phyloP scores from a whole-genome alignment of 192 early-diverging fungal species.

The Chytriomyces sp. region DNA sequence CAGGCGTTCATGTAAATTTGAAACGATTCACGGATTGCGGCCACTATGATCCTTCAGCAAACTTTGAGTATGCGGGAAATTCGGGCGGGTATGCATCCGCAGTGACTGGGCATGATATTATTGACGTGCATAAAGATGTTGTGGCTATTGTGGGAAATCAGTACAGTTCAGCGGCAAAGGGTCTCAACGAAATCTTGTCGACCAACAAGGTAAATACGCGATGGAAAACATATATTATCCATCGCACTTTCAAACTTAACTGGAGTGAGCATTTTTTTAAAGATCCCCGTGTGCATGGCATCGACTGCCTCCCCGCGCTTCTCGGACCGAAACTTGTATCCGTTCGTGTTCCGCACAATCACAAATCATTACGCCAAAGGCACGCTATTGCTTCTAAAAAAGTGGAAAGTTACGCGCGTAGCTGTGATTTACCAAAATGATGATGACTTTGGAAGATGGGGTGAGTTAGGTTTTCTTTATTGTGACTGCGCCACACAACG shows the following conservation, averaged over 20 bases:
- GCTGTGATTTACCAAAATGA: conserved; percentile 25
- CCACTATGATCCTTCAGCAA: background rate
- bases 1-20: background rate
- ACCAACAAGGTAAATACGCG: background rate
- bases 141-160: conserved; percentile 12
- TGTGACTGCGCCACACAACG: too few species aligned
- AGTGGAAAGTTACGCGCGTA: conserved; percentile 13
- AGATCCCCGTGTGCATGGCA: background rate
- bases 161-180: conserved; percentile 1
- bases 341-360: background rate
- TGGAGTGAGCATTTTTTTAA: background rate
- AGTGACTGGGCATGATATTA: conserved; percentile 10
- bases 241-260: background rate
- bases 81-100: conserved; percentile 9
- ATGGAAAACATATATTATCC: background rate
- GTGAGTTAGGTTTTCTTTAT: too few species aligned
- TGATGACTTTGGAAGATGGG: conserved; percentile 8
- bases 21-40: conserved; percentile 33
- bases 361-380: background rate
- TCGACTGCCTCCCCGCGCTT: background rate
- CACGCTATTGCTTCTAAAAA: background rate
- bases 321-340: background rate
- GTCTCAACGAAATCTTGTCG: background rate
- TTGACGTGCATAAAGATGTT: conserved; percentile 6
- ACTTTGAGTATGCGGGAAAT: background rate